phyloP scores from a whole-genome alignment of 2,329 filamentous ascomycete species.

The Microcyclospora tardicrescens region DNA sequence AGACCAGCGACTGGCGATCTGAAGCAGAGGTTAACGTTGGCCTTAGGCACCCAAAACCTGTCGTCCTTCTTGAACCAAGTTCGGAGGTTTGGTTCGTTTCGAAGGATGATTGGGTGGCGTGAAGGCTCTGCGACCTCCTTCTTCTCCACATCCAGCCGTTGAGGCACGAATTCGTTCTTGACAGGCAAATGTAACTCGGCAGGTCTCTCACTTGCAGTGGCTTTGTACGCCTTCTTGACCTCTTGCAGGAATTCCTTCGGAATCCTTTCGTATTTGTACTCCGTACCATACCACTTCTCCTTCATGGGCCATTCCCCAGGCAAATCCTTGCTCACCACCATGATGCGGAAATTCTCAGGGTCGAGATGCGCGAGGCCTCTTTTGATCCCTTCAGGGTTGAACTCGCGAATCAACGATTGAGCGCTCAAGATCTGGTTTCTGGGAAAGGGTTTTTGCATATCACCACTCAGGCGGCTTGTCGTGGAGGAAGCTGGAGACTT shows the following conservation, averaged over 20 bases:
- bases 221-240: conserved; percentile 49
- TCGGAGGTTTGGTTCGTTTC: conserved; percentile 66
- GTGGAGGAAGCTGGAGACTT: conserved; percentile 84
- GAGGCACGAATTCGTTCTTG: conserved; percentile 91
- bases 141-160: conserved; percentile 85
- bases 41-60: conserved; percentile 95
- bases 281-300: conserved; percentile 96
- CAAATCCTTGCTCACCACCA: conserved; percentile 67
- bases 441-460: conserved; percentile 85
- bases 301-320: conserved; percentile 76
- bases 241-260: conserved; percentile 61
- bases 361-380: conserved; percentile 60
- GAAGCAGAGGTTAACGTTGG: conserved; percentile 69
- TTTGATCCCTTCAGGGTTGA: conserved; percentile 64
- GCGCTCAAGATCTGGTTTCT: conserved; percentile 81
- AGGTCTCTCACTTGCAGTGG: conserved; percentile 45
- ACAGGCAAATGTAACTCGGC: conserved; percentile 72
- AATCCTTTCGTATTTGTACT: conserved; percentile 75
- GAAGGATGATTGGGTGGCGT: conserved; percentile 64
- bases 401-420: conserved; percentile 61
- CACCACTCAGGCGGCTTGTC: conserved; percentile 67
- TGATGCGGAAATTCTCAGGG: conserved; percentile 81
- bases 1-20: conserved; percentile 67
- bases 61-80: conserved; percentile 99
- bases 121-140: conserved; percentile 70